These are phyloP conservation scores for Lanmaoa pseudosensibilis DNA, from an alignment of 768 basidiomycete genomes.

Conservation along the genomic window DNA sequence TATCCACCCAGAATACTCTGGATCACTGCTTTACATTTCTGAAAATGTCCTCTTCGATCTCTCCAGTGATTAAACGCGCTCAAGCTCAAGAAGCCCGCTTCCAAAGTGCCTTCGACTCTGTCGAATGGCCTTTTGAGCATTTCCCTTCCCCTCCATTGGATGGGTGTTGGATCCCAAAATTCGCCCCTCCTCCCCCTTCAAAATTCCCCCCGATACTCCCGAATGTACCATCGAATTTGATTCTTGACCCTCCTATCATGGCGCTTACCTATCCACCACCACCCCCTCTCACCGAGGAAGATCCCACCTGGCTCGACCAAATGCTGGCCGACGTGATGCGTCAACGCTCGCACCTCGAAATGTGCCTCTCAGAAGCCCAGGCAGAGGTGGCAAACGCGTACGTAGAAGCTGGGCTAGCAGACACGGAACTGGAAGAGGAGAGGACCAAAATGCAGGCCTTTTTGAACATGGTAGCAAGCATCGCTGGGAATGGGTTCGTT, in stretches of 20 bases:
- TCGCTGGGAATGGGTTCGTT: conserved; percentile 32
- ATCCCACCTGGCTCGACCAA: conserved; percentile 28
- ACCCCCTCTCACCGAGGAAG: conserved; percentile 23
- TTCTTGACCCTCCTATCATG: conserved; percentile 31
- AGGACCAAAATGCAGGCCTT: conserved; percentile 25
- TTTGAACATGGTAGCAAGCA: conserved; percentile 19
- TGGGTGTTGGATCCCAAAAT: conserved; percentile 28
- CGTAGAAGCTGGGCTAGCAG: conserved; percentile 28
- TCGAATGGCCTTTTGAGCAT: conserved; percentile 28
- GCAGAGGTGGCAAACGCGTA: conserved; percentile 24
- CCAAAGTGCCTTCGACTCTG: background rate
- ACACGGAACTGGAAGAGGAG: conserved; percentile 28
- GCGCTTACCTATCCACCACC: conserved; percentile 28
- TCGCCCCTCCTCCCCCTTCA: conserved; percentile 16
- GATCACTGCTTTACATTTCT: background rate
- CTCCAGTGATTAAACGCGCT: background rate
- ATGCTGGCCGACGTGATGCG: conserved; percentile 30
- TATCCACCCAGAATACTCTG: background rate
- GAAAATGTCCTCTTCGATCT: conserved; percentile 2
- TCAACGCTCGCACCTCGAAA: conserved; percentile 24
- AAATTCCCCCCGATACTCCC: conserved; percentile 15
- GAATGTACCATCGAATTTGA: conserved; percentile 1
- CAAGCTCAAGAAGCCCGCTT: background rate
- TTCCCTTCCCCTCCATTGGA: conserved; percentile 30
- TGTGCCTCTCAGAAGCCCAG: conserved; percentile 13